Base-by-base conservation (phyloP, 2,329 filamentous ascomycete genomes). In the Fusarium sororula region DNA sequence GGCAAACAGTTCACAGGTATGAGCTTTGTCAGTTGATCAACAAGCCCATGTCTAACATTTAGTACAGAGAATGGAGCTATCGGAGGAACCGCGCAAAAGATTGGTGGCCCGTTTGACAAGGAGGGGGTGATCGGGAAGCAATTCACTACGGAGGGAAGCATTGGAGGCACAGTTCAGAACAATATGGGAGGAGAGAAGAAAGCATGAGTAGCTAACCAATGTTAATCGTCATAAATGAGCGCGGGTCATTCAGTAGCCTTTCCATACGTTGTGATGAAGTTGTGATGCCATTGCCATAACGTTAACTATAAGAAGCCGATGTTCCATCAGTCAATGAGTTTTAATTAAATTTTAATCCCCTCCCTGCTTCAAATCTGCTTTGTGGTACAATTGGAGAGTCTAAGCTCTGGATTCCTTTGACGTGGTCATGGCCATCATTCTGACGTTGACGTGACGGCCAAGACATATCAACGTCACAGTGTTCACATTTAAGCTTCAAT, bases 1-100 rank as follows among this genome's bases (percentile, higher is more conserved):
- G 88, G 88, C 26, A 88, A 87, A 73, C 87, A 89, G 28, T 90
- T 90, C 75, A 90, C 86, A 8, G 84, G 85, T 86, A 28, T 7
- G 20, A 22, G 0, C 0, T 4, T 22, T 17, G 3, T 4, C 9
- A 11, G 13, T 4, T 14, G 8, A 7, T 28, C 2, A 13, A 4
- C 0, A 28, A 15, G 9, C 9, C 22, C 9, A 22, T 3, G 1
- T 14, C 20, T 48, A 12, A 48, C 15, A 3, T 2, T 4, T 6
- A 30, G 7, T 1, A 1, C 24, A 86, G 84, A 83, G 42, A 77
- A 86, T 10, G 87, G 88, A 24, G 82, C 83, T 0, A 79, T 90
- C n/a, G 88, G 88, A 12, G 84, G 86, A 17, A 81, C 84, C 6
- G 87, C 84, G 0, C 82, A 88, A 78, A 84, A 83, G 66, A 81